Percentiles rank a stretch among this genome's conserved stretches.
Conservation (phyloP, 768 basidiomycete genomes). For the Psilocybe cyanescens region DNA sequence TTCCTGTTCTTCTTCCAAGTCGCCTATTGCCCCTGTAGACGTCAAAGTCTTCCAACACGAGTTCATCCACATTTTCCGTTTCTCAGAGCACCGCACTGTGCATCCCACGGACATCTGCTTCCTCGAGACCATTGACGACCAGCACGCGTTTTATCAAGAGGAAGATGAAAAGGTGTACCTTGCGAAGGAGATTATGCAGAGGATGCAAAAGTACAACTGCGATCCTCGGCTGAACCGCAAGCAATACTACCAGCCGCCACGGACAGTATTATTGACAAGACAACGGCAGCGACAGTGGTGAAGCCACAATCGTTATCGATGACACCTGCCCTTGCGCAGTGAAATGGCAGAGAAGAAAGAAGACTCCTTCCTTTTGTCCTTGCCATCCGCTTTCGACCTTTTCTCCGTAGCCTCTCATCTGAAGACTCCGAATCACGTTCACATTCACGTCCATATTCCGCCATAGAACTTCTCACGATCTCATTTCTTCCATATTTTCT, state of each 20-base stretch:
- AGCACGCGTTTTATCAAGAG: conserved; percentile 55
- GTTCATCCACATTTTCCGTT: conserved; percentile 68
- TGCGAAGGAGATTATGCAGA: conserved; percentile 52
- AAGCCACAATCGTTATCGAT: neutral
- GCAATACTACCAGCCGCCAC: neutral
- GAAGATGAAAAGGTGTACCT: conserved; percentile 64
- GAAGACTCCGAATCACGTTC: neutral
- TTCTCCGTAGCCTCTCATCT: neutral
- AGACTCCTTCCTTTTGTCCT: neutral
- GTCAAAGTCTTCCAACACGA: conserved; percentile 64
- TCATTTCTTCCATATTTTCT: neutral
- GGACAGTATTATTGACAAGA: neutral
- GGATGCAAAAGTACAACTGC: conserved; percentile 43
- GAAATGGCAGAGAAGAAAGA: neutral
- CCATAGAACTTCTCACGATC: neutral
- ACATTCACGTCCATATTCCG: neutral
- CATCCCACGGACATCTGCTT: conserved; percentile 56
- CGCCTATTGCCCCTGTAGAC: conserved; percentile 48
- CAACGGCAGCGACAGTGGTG: neutral
- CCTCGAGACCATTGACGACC: conserved; percentile 53
- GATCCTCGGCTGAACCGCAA: conserved; percentile 15
- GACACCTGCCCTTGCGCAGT: neutral
- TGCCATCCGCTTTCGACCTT: neutral
- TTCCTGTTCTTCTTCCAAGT: conserved; percentile 41
- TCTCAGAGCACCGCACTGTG: conserved; percentile 44